Evolutionary conservation across 495 filamentous ascomycete species (phyloP), one percentile per base, ranked within the genome.

Genomic region (Venustampulla echinocandica): DNA sequence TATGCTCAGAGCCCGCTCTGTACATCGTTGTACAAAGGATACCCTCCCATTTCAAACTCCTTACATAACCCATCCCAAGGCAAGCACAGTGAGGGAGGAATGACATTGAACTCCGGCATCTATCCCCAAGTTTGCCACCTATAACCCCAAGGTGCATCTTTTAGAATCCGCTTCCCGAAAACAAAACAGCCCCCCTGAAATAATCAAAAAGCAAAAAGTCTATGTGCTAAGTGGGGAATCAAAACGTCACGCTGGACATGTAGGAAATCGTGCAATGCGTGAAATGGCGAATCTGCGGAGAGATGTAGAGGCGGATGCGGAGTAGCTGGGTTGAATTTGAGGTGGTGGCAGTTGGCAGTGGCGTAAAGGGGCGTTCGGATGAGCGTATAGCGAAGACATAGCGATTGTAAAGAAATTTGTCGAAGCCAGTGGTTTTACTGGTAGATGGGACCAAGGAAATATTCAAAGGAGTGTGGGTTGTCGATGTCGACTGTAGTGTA

Each of bases 171-270:
- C 9, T 17, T 21, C 32, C 46, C 10, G 1, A 47, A 48, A 42
- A 10, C 28, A 30, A 43, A n/a, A 7, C n/a, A 7, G 27, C 27
- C n/a, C 27, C 18, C 44, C 9, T 22, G n/a, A 30, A 42, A 32
- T 10, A 19, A 43, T 2, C 28, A 20, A 24, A 49, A 55, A 48
- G 32, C 22, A 32, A 45, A 47, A 53, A 34, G 39, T 57, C 54
- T 57, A 57, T 57, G 37, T 53, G 50, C 50, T 43, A 21, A 30
- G 46, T 44, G 49, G 54, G 44, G 54, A 48, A 57, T 52, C 52
- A 47, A 57, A 53, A 40, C 19, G 32, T 47, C n/a, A 9, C 19
- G n/a, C 3, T 19, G 18, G 46, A 47, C 15, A 17, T 48, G 37
- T 30, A 47, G 21, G 17, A 54, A 46, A 50, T 48, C 33, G 21